Conservation (phyloP, 2,329 filamentous ascomycete species). For the Colletotrichum horii region DNA sequence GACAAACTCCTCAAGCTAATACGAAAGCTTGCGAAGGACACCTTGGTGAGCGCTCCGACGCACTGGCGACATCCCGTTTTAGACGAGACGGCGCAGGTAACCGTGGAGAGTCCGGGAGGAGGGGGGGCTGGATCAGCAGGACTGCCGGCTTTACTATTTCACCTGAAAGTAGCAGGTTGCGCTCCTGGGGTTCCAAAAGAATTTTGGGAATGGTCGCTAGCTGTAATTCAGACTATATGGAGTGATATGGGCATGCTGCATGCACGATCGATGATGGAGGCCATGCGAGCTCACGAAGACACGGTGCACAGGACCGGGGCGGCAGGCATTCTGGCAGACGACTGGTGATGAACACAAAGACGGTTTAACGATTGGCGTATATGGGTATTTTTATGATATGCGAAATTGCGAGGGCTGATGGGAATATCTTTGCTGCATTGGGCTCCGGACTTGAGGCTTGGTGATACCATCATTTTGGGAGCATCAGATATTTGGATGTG, state of each 20-base stretch:
- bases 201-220: constrained; percentile 50
- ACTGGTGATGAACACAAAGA: constrained; percentile 3
- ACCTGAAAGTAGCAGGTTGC: constrained; percentile 51
- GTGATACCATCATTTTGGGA: constrained; percentile 7
- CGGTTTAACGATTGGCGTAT: not conserved
- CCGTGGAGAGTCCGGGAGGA: constrained; percentile 40
- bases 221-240: constrained; percentile 53
- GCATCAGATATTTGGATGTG: not conserved
- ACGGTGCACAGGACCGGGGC: constrained; percentile 15
- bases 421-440: not conserved
- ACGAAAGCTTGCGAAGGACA: constrained; percentile 45
- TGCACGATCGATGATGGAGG: constrained; percentile 48
- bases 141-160: constrained; percentile 53
- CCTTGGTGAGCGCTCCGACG: constrained; percentile 50
- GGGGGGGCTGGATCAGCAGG: constrained; percentile 53
- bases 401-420: not conserved
- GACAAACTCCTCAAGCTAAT: constrained; percentile 38
- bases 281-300: constrained; percentile 36
- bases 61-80: constrained; percentile 58
- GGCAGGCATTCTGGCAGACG: constrained; percentile 17
- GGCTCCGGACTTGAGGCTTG: not conserved
- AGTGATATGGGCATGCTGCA: constrained; percentile 57
- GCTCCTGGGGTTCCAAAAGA: constrained; percentile 48
- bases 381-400: not conserved
- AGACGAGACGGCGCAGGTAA: constrained; percentile 36